phyloP scores from a whole-genome alignment of 2,329 filamentous ascomycete genomes.

The Cercospora sp. region DNA sequence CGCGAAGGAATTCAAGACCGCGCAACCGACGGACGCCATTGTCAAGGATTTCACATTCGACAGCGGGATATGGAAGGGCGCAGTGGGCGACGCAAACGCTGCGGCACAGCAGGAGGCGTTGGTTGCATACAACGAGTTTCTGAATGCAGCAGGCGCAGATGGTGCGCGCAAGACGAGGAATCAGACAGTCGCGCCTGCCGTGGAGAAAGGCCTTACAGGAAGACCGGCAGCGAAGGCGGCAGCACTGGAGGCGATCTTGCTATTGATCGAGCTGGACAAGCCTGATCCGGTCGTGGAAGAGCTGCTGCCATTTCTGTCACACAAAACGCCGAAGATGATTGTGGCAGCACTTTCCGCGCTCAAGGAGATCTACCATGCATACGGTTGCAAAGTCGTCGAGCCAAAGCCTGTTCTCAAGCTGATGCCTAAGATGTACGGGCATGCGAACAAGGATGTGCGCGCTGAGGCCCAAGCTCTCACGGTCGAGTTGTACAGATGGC shows the following conservation, averaged over 20 bases:
- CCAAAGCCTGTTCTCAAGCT: constrained; percentile 87
- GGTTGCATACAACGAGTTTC: constrained; percentile 81
- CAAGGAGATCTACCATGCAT: constrained; percentile 85
- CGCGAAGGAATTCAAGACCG: constrained; percentile 78
- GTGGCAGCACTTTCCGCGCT: constrained; percentile 73
- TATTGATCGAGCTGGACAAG: constrained; percentile 88
- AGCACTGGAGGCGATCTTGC: constrained; percentile 78
- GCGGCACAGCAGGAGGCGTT: constrained; percentile 94
- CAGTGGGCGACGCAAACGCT: constrained; percentile 91
- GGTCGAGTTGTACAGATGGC: constrained; percentile 94
- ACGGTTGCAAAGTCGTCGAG: constrained; percentile 90
- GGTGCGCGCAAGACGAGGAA: constrained; percentile 67
- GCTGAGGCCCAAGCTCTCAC: constrained; percentile 89
- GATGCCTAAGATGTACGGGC: constrained; percentile 86
- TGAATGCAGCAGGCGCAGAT: constrained; percentile 84
- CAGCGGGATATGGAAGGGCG: constrained; percentile 83
- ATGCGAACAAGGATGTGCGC: constrained; percentile 97
- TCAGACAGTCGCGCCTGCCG: constrained; percentile 72
- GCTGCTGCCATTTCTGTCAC: constrained; percentile 74
- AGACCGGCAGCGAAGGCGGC: constrained; percentile 86
- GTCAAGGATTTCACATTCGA: constrained; percentile 89
- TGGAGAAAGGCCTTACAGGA: constrained; percentile 90
- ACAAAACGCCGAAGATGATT: constrained; percentile 90
- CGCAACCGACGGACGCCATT: constrained; percentile 78
- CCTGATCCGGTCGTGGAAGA: constrained; percentile 87